phyloP scores from a whole-genome alignment of 257 asterid genomes.

The Plantago ovata region DNA sequence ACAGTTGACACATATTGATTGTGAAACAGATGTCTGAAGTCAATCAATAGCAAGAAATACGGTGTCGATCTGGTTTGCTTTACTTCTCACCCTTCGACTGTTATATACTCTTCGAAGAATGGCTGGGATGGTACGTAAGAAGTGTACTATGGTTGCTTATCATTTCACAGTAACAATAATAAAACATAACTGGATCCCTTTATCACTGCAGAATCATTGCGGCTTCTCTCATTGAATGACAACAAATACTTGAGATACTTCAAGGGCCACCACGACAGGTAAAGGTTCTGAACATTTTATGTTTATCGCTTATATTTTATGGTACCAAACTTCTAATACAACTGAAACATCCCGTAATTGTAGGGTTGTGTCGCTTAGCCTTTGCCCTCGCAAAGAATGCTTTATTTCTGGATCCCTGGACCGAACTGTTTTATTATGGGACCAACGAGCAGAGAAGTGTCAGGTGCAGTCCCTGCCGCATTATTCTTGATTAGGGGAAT shows the following conservation, averaged over 20 bases:
- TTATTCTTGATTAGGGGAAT: conserved; percentile 18
- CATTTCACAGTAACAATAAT: conserved; percentile 17
- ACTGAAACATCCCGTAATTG: conserved; percentile 21
- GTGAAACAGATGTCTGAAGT: conserved; percentile 76
- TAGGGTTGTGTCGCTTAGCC: conserved; percentile 93
- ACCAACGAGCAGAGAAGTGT: conserved; percentile 94
- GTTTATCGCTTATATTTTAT: neutral
- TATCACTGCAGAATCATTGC: conserved; percentile 75
- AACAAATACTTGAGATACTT: conserved; percentile 97
- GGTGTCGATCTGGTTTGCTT: conserved; percentile 97
- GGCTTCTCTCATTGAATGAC: conserved; percentile 93
- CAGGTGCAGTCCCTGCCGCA: conserved; percentile 50
- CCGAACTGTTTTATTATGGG: conserved; percentile 95
- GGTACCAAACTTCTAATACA: neutral
- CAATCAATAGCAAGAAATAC: conserved; percentile 91
- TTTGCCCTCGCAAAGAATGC: conserved; percentile 76
- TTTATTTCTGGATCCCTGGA: conserved; percentile 93
- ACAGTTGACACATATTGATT: conserved; percentile 17
- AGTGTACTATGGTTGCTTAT: conserved; percentile 2
- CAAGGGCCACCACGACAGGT: conserved; percentile 99
- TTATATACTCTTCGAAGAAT: conserved; percentile 93
- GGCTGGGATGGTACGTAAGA: conserved; percentile 94
- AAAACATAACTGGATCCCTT: conserved; percentile 20
- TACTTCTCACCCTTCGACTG: conserved; percentile 95
- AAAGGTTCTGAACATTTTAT: conserved; percentile 24